Conservation (phyloP, 257 asterid genomes). For the Vinca minor region DNA sequence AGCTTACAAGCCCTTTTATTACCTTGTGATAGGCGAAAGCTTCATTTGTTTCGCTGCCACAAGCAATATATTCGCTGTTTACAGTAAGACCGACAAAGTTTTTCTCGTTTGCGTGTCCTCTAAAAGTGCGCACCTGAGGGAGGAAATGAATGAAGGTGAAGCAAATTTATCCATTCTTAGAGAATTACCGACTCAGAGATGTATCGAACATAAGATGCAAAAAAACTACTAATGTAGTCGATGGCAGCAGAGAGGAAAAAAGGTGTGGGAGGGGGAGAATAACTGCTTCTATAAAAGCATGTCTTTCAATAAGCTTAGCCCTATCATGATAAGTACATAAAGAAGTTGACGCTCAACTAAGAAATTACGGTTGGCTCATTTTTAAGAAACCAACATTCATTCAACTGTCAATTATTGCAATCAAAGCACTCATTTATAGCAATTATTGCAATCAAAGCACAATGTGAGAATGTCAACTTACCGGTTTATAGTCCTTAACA, state of each 20-base stretch:
- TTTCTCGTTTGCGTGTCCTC: slow-evolving; percentile 75
- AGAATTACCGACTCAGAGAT: neutral
- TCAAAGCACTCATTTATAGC: neutral
- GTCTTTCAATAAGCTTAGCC: neutral
- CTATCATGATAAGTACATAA: neutral
- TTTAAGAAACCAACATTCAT: neutral
- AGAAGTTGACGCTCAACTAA: neutral
- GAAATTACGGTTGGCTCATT: neutral
- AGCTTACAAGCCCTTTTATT: neutral
- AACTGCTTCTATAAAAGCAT: neutral
- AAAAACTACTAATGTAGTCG: neutral
- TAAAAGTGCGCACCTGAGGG: slow-evolving; percentile 61
- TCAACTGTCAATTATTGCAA: neutral
- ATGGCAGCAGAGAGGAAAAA: neutral
- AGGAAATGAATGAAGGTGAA: slow-evolving; percentile 3
- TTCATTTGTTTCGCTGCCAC: slow-evolving; percentile 91
- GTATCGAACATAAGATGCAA: neutral
- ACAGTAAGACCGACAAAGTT: slow-evolving; percentile 77
- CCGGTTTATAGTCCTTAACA: slow-evolving; percentile 60
- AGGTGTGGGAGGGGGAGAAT: neutral
- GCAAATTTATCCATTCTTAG: neutral
- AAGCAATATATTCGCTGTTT: slow-evolving; percentile 64
- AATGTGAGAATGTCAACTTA: slow-evolving; percentile 28
- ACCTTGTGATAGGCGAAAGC: slow-evolving; percentile 83
- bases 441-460: neutral